A percentile compares a stretch with the other conserved stretches of the same genome.
phyloP scores from a whole-genome alignment of 2,329 filamentous ascomycete genomes.

The Teratosphaeria zuluensis region DNA sequence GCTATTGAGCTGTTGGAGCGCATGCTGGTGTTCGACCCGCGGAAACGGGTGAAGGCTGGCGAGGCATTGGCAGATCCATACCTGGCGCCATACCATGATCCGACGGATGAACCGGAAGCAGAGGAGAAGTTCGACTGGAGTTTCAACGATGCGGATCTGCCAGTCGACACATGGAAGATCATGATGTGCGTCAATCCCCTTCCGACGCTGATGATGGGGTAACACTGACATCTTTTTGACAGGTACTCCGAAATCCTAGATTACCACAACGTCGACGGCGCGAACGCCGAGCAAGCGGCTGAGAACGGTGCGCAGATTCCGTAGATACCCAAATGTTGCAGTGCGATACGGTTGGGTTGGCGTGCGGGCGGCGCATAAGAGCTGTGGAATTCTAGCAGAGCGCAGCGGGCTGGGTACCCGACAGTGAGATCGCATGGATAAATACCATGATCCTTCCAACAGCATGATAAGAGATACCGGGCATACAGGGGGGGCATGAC shows the following conservation, averaged over 20 bases:
- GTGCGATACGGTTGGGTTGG: not conserved
- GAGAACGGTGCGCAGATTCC: conserved; percentile 5
- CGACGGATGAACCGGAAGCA: conserved; percentile 87
- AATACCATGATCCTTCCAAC: not conserved
- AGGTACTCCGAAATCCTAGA: conserved; percentile 99
- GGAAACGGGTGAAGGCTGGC: conserved; percentile 80
- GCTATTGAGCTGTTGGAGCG: conserved; percentile 88
- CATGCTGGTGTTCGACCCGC: conserved; percentile 98
- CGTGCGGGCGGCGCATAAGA: not conserved
- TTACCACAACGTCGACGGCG: conserved; percentile 81
- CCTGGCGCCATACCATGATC: conserved; percentile 92
- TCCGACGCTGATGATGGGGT: not conserved
- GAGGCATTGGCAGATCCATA: conserved; percentile 87
- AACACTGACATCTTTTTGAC: conserved; percentile 8
- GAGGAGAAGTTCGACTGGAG: conserved; percentile 99
- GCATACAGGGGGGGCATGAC: not conserved
- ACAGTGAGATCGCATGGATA: not conserved
- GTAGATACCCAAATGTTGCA: not conserved
- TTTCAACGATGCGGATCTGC: conserved; percentile 95
- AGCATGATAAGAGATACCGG: not conserved
- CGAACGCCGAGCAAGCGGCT: conserved; percentile 17
- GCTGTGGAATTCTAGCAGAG: not conserved
- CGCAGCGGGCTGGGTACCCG: not conserved
- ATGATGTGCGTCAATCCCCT: conserved; percentile 71
- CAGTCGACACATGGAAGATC: conserved; percentile 99